phyloP scores from a whole-genome alignment of 1,284 basidiomycete species.

The Moesziomyces antarcticus region DNA sequence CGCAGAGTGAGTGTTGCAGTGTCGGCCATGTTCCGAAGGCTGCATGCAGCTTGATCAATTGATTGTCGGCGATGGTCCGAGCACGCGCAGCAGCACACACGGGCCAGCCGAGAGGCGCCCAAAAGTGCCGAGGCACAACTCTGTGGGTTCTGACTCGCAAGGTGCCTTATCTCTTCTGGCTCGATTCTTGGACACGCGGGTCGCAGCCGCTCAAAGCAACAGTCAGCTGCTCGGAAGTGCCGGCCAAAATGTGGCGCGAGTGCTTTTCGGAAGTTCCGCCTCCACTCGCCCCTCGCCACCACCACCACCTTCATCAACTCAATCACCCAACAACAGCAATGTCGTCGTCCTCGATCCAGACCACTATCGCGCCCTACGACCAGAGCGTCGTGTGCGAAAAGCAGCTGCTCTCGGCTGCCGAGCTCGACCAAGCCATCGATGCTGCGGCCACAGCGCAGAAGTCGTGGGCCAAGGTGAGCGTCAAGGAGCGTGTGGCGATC shows the following conservation, averaged over 20 bases:
- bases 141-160: constrained; percentile 1
- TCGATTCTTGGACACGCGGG: too few species aligned
- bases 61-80: constrained; percentile 13
- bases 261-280: too few species aligned
- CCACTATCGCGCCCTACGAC: constrained; percentile 71
- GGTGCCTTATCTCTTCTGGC: neutral
- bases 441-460: constrained; percentile 77
- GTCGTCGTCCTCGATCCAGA: constrained; percentile 66
- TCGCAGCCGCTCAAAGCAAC: too few species aligned
- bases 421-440: constrained; percentile 75
- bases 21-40: neutral
- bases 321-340: constrained; percentile 15
- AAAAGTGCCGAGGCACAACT: constrained; percentile 22
- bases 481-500: constrained; percentile 79
- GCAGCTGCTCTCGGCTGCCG: constrained; percentile 66
- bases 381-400: constrained; percentile 69
- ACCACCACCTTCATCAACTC: constrained; percentile 2
- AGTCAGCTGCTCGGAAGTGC: too few species aligned
- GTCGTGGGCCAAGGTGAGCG: constrained; percentile 76
- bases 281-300: neutral
- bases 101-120: too few species aligned
- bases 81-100: constrained; percentile 1
- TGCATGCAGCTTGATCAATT: neutral
- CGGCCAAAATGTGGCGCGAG: too few species aligned
- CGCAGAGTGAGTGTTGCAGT: too few species aligned